Conservation (phyloP, 75 land plant species). For the Cunninghamia lanceolata region DNA sequence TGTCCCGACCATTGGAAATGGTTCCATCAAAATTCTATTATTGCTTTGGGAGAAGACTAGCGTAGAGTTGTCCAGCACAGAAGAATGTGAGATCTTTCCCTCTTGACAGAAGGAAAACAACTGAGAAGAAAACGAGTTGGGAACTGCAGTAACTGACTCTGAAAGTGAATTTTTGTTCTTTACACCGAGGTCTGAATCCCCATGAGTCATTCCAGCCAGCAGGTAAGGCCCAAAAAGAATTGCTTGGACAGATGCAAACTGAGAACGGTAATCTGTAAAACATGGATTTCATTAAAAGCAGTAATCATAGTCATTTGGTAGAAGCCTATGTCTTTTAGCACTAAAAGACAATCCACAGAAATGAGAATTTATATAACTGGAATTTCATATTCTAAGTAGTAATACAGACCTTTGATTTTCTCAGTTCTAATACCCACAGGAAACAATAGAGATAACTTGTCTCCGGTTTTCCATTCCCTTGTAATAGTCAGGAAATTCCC, state of each 20-base stretch:
- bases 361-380: neutral
- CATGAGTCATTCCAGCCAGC: constrained; percentile 63
- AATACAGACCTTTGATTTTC: constrained; percentile 67
- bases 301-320: neutral
- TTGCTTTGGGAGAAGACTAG: constrained; percentile 30
- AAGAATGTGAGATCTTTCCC: neutral
- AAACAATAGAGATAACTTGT: constrained; percentile 50
- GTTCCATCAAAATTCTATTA: constrained; percentile 31
- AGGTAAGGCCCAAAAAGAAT: constrained; percentile 83
- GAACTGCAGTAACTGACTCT: constrained; percentile 47
- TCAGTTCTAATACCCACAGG: constrained; percentile 65
- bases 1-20: constrained; percentile 29
- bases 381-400: neutral
- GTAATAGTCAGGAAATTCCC: constrained; percentile 62
- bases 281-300: neutral
- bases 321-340: neutral
- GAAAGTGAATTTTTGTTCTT: constrained; percentile 15
- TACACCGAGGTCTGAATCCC: constrained; percentile 48
- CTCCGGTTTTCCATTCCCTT: constrained; percentile 57
- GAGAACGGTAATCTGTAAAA: constrained; percentile 71
- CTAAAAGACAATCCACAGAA: neutral
- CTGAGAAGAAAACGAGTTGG: constrained; percentile 29
- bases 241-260: constrained; percentile 68
- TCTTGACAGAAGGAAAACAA: constrained; percentile 41
- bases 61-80: constrained; percentile 5